Evolutionary conservation across 169 alveolate genomes (phyloP), one percentile per base, ranked within the genome.

Genomic region (Cryptosporidium sp.): DNA sequence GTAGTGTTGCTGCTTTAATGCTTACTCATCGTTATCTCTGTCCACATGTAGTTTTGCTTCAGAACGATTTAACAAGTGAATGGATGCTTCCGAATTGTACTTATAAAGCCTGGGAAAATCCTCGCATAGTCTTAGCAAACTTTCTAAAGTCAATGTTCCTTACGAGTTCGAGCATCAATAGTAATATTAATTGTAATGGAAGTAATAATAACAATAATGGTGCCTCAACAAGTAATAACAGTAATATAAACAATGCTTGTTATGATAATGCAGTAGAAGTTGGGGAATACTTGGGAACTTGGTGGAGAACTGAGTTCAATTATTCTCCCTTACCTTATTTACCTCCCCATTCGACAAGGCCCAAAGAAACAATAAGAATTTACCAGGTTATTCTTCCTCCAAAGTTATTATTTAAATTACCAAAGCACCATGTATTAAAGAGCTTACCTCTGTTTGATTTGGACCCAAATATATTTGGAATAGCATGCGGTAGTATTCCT

Each of bases 281-380:
- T 23, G 94, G 93, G 4, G 95, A 92, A 75, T 91, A 80, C 43
- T 92, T 92, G 31, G 95, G 95, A 39, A 92, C 86, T 58, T 91
- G 93, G 95, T 92, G 95, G 95, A 51, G 94, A 37, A 70, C 91
- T 21, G 93, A 92, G 14, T 91, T 92, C 52, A 91, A 92, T 37
- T 89, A 86, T 41, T 87, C 91, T 29, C 92, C 92, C 26, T 75
- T 85, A 21, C 95, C 95, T 1, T 92, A 91, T 69, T 51, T 92
- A 14, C 95, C 95, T 2, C 93, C 95, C 39, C 95, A 92, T 33
- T 87, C 92, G 68, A 92, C 93, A 31, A 86, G 95, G 23, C 95
- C 95, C 16, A 92, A 92, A 62, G 95, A 92, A 29, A 51, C 74
- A 26, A 84, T 91, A 21, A 80, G 93, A 10, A 87, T 92, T 48